Evolutionary conservation across 345 rosid genomes (phyloP).

Genomic region (Brassica nigra): DNA sequence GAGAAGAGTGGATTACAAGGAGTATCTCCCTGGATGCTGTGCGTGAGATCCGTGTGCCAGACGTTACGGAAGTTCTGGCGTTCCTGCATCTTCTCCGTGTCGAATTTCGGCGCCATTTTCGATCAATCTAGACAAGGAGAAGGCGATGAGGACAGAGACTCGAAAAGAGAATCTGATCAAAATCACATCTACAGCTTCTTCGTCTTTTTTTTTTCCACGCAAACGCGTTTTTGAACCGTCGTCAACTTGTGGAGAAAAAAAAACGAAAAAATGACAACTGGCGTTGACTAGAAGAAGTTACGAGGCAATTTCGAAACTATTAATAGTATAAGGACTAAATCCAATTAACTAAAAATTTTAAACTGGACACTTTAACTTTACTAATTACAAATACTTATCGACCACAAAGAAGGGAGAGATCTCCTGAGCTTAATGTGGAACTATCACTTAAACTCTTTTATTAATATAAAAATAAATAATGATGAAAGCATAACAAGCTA

Average conservation of each 20-base stretch:
- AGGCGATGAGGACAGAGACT: conserved; percentile 15
- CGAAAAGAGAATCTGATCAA: conserved; percentile 19
- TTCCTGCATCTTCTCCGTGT: conserved; percentile 81
- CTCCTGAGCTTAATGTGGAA: too few species aligned
- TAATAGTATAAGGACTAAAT: neutral
- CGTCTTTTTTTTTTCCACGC: neutral
- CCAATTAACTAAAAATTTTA: neutral
- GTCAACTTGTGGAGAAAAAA: neutral
- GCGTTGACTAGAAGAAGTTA: conserved; percentile 36
- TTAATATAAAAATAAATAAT: too few species aligned
- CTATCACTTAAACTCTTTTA: too few species aligned
- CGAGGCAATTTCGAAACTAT: neutral
- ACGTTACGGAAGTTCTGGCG: conserved; percentile 86
- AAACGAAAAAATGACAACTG: neutral
- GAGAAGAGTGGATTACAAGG: conserved; percentile 48
- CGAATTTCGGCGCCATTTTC: conserved; percentile 59
- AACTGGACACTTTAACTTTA: conserved; percentile 2
- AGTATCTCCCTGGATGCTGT: conserved; percentile 62
- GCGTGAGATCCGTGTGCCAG: conserved; percentile 87
- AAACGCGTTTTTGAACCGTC: conserved; percentile 26
- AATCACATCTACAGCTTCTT: conserved; percentile 4
- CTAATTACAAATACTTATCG: neutral
- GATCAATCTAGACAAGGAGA: conserved; percentile 1
- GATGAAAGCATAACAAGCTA: too few species aligned
- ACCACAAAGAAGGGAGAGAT: too few species aligned